Conservation (phyloP, 805 yeast species). For the Danielia reshetovae region DNA sequence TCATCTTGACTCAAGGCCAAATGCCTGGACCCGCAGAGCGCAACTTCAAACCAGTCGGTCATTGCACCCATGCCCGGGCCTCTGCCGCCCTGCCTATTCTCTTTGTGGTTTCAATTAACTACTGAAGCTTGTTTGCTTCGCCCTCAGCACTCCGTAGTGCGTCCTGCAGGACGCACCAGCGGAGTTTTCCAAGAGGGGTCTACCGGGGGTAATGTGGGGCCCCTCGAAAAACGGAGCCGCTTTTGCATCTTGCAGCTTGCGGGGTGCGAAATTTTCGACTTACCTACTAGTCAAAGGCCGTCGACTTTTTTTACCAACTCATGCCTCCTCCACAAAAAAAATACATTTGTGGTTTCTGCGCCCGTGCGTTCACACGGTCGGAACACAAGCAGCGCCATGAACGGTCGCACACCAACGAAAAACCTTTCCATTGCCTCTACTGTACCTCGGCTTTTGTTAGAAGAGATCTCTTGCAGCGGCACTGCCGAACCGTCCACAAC, state of each 20-base stretch:
- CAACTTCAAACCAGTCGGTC: no score
- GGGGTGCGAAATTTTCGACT: constrained; percentile 1
- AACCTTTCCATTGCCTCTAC: constrained; percentile 70
- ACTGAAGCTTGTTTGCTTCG: no score
- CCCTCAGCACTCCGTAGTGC: no score
- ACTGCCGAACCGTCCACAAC: constrained; percentile 72
- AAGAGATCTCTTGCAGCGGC: constrained; percentile 72
- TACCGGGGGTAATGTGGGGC: constrained; percentile 4
- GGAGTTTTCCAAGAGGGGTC: constrained; percentile 2
- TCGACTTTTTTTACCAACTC: background rate
- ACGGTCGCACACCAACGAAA: constrained; percentile 73
- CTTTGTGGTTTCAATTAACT: no score
- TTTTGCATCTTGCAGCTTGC: constrained; percentile 1
- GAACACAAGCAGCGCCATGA: constrained; percentile 80
- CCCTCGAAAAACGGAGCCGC: constrained; percentile 1
- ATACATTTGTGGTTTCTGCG: constrained; percentile 75
- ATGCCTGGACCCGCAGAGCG: no score
- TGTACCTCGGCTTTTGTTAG: constrained; percentile 74
- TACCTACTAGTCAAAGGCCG: background rate
- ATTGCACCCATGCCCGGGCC: no score
- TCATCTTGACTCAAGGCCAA: no score
- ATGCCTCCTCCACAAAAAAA: constrained; percentile 46
- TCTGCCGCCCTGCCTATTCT: no score
- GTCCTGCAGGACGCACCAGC: background rate
- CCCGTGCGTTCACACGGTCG: constrained; percentile 73